A percentile compares a stretch with the other conserved stretches of the same genome.
phyloP scores from a whole-genome alignment of 2,329 filamentous ascomycete genomes.

The Penicillium italicum region DNA sequence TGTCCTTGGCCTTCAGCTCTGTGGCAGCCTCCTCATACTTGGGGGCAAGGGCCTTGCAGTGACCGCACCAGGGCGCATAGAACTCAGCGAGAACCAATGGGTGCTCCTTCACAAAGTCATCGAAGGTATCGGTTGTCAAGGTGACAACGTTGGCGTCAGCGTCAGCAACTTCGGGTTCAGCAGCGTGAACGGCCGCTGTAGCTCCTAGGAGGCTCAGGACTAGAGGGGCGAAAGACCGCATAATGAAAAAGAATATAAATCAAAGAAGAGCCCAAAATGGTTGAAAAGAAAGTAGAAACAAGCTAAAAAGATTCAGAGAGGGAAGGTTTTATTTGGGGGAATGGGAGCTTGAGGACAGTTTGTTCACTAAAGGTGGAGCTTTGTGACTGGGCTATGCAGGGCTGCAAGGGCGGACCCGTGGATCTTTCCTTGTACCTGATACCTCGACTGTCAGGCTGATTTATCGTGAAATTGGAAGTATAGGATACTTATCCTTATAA shows the following conservation, averaged over 20 bases:
- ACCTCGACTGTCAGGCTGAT: neutral
- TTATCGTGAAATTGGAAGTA: neutral
- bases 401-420: conserved; percentile 17
- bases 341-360: conserved; percentile 38
- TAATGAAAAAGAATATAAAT: conserved; percentile 21
- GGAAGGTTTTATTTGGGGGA: conserved; percentile 18
- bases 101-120: conserved; percentile 78
- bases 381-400: conserved; percentile 28
- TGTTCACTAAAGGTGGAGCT: conserved; percentile 39
- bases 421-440: neutral
- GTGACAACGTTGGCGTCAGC: conserved; percentile 71
- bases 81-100: conserved; percentile 93
- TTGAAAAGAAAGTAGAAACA: neutral
- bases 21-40: conserved; percentile 51
- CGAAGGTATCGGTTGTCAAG: conserved; percentile 82
- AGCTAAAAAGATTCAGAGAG: conserved; percentile 9
- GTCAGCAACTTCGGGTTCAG: conserved; percentile 28
- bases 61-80: conserved; percentile 94
- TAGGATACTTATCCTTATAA: neutral
- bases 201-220: conserved; percentile 41
- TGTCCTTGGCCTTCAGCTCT: conserved; percentile 48
- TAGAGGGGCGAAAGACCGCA: conserved; percentile 41
- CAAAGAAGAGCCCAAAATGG: conserved; percentile 10
- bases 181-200: conserved; percentile 34
- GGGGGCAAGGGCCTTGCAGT: conserved; percentile 90